These are phyloP conservation scores for Volvox carteri DNA, from an alignment of 163 green algal genomes.

Conservation along the genomic window DNA sequence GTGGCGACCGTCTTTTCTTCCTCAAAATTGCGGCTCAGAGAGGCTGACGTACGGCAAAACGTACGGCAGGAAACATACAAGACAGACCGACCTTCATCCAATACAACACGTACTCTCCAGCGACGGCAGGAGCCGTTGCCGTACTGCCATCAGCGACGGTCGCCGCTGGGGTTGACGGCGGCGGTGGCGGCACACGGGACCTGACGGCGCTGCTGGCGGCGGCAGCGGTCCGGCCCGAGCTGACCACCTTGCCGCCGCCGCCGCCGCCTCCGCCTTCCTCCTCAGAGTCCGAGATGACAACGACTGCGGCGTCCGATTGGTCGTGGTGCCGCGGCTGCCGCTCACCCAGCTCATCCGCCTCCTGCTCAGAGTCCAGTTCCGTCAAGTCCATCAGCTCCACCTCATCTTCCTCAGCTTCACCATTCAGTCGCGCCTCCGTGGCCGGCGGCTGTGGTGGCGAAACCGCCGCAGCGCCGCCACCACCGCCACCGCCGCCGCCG, in stretches of 20 bases:
- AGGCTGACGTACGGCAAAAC: no score
- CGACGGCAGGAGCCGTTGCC: background rate
- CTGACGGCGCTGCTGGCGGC: background rate
- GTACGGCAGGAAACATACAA: no score
- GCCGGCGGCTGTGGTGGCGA: no score
- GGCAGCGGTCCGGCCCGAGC: background rate
- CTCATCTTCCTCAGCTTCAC: no score
- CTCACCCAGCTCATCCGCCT: background rate
- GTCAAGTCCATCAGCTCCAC: slow-evolving; percentile 6
- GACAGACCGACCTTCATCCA: slow-evolving; percentile 60
- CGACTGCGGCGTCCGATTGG: no score
- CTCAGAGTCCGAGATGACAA: no score
- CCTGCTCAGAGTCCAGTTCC: background rate
- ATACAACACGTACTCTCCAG: slow-evolving; percentile 33
- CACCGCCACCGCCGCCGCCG: background rate
- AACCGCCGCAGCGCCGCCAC: background rate
- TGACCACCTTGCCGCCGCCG: background rate
- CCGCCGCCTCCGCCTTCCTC: background rate
- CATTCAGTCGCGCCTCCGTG: no score
- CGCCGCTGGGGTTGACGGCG: no score
- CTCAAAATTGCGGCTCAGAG: no score
- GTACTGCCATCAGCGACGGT: background rate
- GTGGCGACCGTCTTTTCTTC: no score
- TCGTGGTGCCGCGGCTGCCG: no score
- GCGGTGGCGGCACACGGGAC: background rate